Conservation (phyloP, 2,329 filamentous ascomycete genomes). For the Decorospora gaudefroyi region DNA sequence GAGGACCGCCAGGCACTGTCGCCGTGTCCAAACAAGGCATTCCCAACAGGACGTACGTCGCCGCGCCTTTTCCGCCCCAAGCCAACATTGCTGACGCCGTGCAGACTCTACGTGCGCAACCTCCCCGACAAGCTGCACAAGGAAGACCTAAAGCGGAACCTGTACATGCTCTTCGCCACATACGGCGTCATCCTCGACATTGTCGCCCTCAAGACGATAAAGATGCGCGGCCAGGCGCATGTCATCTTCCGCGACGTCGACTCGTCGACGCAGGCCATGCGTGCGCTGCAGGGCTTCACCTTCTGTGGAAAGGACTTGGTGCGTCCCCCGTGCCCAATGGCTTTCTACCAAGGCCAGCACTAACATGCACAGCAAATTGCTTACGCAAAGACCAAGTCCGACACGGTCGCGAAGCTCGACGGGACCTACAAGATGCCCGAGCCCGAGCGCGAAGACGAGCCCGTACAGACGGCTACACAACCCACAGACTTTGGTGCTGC, state of each 20-base stretch:
- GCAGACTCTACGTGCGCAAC: constrained; percentile 85
- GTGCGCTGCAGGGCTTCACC: constrained; percentile 80
- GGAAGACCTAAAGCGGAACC: constrained; percentile 77
- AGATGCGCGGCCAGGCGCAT: constrained; percentile 96
- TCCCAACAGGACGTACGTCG: constrained; percentile 45
- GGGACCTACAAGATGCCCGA: constrained; percentile 79
- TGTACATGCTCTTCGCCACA: constrained; percentile 93
- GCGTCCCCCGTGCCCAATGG: constrained; percentile 43
- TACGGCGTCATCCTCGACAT: constrained; percentile 93
- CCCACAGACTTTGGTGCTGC: constrained; percentile 52
- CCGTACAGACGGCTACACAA: constrained; percentile 30
- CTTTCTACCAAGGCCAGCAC: background rate
- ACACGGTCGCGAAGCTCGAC: constrained; percentile 87
- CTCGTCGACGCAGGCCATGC: constrained; percentile 91
- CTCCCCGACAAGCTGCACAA: constrained; percentile 91
- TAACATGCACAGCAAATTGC: constrained; percentile 70
- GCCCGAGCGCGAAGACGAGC: constrained; percentile 25
- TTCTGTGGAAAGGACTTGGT: constrained; percentile 88
- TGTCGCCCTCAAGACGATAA: constrained; percentile 82
- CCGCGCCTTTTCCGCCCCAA: background rate
- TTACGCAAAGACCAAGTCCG: constrained; percentile 87
- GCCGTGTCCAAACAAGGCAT: constrained; percentile 24
- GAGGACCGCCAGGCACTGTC: constrained; percentile 32
- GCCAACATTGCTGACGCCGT: constrained; percentile 19
- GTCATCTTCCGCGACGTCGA: constrained; percentile 88